Conservation (phyloP, 192 early-diverging fungal genomes). For the Coemansia sp. region DNA sequence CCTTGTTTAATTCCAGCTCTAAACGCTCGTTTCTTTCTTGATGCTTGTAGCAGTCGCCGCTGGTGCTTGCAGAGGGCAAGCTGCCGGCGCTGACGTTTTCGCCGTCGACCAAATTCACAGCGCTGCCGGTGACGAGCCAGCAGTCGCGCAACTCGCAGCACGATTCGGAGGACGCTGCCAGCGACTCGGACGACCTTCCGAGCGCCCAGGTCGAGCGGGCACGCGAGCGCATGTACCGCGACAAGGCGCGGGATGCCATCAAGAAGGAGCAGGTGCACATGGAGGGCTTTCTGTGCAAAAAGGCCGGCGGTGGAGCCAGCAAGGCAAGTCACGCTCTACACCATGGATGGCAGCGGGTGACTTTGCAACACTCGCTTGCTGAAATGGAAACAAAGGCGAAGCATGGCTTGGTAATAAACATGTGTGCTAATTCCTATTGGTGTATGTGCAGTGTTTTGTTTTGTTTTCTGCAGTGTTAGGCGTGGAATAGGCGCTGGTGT, state of each 20-base stretch:
- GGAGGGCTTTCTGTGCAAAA: slow-evolving; percentile 45
- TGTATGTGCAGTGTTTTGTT: neutral
- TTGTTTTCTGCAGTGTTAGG: slow-evolving; percentile 19
- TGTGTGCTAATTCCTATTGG: too few species aligned
- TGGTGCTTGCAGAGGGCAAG: too few species aligned
- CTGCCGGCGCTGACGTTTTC: slow-evolving; percentile 37
- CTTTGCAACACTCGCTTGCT: neutral
- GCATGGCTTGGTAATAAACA: too few species aligned
- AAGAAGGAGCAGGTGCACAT: slow-evolving; percentile 47
- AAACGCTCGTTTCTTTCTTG: too few species aligned
- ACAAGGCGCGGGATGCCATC: slow-evolving; percentile 37
- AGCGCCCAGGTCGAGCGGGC: slow-evolving; percentile 20
- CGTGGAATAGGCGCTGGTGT: slow-evolving; percentile 51
- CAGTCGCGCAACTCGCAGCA: slow-evolving; percentile 10
- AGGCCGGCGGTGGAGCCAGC: slow-evolving; percentile 39
- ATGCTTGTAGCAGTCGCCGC: too few species aligned
- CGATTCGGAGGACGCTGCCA: slow-evolving; percentile 37
- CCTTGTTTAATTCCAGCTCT: neutral
- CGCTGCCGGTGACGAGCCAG: slow-evolving; percentile 3
- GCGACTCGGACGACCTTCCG: slow-evolving; percentile 41
- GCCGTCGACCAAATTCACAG: slow-evolving; percentile 40
- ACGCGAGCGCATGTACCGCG: slow-evolving; percentile 24
- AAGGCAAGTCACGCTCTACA: slow-evolving; percentile 44
- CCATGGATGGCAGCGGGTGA: neutral
- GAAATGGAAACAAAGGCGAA: too few species aligned